Base-by-base conservation (phyloP, 495 filamentous ascomycete species). In the Hypoxylon lenormandii region DNA sequence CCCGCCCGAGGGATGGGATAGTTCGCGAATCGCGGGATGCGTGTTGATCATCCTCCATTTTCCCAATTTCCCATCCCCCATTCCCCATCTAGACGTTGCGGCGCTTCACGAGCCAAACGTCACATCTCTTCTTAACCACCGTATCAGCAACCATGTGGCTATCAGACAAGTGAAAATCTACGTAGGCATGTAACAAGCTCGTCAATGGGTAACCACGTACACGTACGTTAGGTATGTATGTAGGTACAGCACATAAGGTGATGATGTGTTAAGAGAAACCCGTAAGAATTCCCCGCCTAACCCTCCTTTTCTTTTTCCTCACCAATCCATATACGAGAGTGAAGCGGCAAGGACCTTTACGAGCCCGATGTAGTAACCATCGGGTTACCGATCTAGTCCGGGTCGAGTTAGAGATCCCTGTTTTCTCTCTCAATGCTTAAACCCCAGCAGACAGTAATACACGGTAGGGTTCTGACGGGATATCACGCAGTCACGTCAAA, bases 351-450 rank as follows among this genome's bases (percentile, higher is more conserved):
- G 13, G 49, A 26, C 49, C 12, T 54, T 11, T 22, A 23, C 51
- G 21, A 18, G 6, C 36, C 33, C 13, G 22, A 58, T 12, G 4
- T 54, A 54, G 38, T 53, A 47, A 62, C 42, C 18, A 28, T 55
- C 60, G 60, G 60, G 50, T 55, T 64, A 48, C 60, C 60, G 37
- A 64, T 64, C 50, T 49, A 30, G 60, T 56, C 33, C 36, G 30
- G 26, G 21, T 33, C 13, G n/a, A 45, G 28, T n/a, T 21, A 11
- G 15, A 16, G 42, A 30, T 12, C 45, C 51, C 42, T 21, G 48
- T 40, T 48, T 28, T n/a, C 30, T 33, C 5, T 7, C 10, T 5
- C 6, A 33, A 28, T 28, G 26, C 26, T 28, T 28, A n/a, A 7
- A 28, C 26, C 30, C 58, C 22, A 10, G 18, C 15, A 10, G 45